Percentiles rank a stretch among this genome's conserved stretches.
Conservation (phyloP, 306 rosid species). For the Quercus dentata region DNA sequence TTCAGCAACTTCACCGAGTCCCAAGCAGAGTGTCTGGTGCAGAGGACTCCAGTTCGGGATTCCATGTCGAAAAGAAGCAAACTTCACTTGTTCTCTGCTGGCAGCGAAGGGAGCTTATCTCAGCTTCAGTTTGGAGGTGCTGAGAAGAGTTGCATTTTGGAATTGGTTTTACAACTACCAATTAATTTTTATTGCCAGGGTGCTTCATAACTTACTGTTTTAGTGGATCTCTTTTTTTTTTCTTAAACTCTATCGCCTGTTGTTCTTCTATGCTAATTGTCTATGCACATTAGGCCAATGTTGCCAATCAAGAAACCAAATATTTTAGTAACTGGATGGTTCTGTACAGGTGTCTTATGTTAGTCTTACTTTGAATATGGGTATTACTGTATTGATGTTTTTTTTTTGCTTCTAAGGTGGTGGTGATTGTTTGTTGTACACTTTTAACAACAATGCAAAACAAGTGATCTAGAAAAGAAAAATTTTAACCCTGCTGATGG, state of each 20-base stretch:
- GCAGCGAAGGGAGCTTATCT: conserved; percentile 78
- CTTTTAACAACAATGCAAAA: conserved; percentile 22
- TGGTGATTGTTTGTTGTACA: conserved; percentile 32
- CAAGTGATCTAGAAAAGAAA: background rate
- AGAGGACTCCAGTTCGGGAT: conserved; percentile 68
- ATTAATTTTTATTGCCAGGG: conserved; percentile 44
- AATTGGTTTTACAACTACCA: conserved; percentile 35
- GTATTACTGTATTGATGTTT: conserved; percentile 26
- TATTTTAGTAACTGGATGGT: conserved; percentile 48
- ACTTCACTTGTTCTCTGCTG: conserved; percentile 75
- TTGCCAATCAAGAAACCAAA: conserved; percentile 54
- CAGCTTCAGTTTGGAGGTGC: conserved; percentile 82
- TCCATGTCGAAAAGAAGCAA: conserved; percentile 70
- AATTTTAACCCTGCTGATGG: background rate
- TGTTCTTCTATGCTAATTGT: conserved; percentile 60
- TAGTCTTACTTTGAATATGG: conserved; percentile 24
- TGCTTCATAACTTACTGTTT: conserved; percentile 50
- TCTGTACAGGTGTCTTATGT: conserved; percentile 46
- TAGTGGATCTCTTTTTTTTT: conserved; percentile 37
- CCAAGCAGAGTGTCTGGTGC: conserved; percentile 87
- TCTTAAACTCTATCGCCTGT: conserved; percentile 11
- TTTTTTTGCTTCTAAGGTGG: conserved; percentile 3
- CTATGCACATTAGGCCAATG: conserved; percentile 58
- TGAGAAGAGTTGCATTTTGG: conserved; percentile 37
- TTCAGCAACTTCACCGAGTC: conserved; percentile 86